Evolutionary conservation across 257 asterid genomes (phyloP).

Genomic region (Perilla frutescens): DNA sequence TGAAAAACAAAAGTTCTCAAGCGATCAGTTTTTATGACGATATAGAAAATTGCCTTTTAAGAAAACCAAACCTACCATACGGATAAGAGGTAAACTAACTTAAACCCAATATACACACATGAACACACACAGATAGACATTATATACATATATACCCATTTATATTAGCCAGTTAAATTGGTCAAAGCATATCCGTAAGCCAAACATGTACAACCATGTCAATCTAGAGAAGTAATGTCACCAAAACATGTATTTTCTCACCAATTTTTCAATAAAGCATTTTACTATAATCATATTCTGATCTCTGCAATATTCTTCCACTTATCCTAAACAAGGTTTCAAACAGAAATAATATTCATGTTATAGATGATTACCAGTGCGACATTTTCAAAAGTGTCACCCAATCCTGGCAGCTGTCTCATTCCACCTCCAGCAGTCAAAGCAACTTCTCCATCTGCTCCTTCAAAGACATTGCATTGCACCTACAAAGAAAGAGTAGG

Average conservation of each 20-base stretch:
- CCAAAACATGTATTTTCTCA: constrained; percentile 18
- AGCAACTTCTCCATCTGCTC: constrained; percentile 86
- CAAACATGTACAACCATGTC: too few species aligned
- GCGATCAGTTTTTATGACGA: neutral
- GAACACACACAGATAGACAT: neutral
- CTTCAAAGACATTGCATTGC: constrained; percentile 93
- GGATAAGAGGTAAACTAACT: neutral
- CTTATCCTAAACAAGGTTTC: neutral
- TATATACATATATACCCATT: neutral
- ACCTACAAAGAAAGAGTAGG: constrained; percentile 51
- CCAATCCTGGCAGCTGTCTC: constrained; percentile 84
- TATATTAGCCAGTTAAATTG: neutral
- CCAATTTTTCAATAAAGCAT: neutral
- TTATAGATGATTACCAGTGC: constrained; percentile 72
- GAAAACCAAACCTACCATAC: neutral
- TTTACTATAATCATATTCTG: neutral
- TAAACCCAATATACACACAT: neutral
- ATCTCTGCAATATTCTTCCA: neutral
- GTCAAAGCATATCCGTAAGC: neutral
- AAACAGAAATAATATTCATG: constrained; percentile 24
- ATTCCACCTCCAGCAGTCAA: constrained; percentile 93
- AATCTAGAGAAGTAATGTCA: neutral
- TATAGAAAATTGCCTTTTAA: neutral
- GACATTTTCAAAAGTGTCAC: constrained; percentile 76
- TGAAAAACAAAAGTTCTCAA: neutral